Evolutionary conservation across 345 rosid genomes (phyloP).

Genomic region (Geranium brycei): DNA sequence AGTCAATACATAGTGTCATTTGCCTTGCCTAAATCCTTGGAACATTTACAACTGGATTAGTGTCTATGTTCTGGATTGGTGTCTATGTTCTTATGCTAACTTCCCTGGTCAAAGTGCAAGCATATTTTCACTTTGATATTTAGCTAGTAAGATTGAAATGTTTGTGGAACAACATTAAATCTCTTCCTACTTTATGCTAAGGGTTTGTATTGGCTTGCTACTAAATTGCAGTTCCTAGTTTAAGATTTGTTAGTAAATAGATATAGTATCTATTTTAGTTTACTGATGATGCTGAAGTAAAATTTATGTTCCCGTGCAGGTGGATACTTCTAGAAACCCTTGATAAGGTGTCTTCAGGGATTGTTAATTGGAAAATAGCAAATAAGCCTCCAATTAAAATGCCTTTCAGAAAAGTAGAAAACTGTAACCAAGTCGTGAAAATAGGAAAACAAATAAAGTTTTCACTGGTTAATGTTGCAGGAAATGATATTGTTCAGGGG

Average conservation of each 20-base stretch:
- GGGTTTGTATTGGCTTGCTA: neutral
- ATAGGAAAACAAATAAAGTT: constrained; percentile 89
- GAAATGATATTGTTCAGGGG: constrained; percentile 90
- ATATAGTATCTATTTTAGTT: neutral
- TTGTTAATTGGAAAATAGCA: constrained; percentile 84
- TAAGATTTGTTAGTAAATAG: neutral
- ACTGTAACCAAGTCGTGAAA: constrained; percentile 92
- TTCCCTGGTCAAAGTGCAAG: neutral
- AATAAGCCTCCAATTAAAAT: constrained; percentile 91
- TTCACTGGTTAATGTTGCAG: constrained; percentile 91
- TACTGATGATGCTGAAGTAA: constrained; percentile 1
- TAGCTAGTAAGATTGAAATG: neutral
- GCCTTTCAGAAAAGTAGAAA: constrained; percentile 95
- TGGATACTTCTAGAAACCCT: constrained; percentile 90
- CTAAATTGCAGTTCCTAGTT: neutral
- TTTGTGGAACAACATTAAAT: neutral
- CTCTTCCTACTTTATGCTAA: neutral
- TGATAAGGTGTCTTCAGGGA: constrained; percentile 86
- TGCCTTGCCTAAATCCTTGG: too few relatives aligned
- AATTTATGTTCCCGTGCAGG: constrained; percentile 29
- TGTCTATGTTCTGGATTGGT: too few relatives aligned
- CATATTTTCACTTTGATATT: neutral
- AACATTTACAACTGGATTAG: neutral
- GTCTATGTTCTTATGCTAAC: too few relatives aligned
- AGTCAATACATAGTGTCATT: neutral